These are phyloP conservation scores for Oryza rufipogon DNA, from an alignment of 176 grass and related monocot genomes.

Conservation along the genomic window DNA sequence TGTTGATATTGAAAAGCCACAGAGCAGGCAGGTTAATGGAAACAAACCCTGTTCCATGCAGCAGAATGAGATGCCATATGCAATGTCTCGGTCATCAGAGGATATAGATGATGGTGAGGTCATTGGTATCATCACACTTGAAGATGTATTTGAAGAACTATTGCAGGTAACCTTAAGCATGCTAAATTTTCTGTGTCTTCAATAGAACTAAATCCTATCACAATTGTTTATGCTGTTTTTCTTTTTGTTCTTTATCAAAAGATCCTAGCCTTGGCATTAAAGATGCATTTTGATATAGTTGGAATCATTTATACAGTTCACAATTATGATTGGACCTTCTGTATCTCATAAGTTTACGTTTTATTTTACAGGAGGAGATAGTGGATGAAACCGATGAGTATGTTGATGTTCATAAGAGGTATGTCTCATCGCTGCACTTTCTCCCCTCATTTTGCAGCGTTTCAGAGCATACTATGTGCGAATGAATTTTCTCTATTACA, in stretches of 20 bases:
- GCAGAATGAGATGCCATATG: slow-evolving; percentile 41
- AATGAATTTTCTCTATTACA: slow-evolving; percentile 43
- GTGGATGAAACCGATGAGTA: slow-evolving; percentile 99
- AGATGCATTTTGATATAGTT: slow-evolving; percentile 2
- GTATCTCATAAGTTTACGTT: slow-evolving; percentile 3
- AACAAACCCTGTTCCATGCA: slow-evolving; percentile 39
- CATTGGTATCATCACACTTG: slow-evolving; percentile 98
- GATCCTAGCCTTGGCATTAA: slow-evolving; percentile 1
- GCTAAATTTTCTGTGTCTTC: slow-evolving; percentile 35
- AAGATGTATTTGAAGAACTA: slow-evolving; percentile 99
- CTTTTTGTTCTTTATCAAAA: slow-evolving; percentile 7
- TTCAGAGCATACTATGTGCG: slow-evolving; percentile 21
- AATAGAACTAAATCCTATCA: slow-evolving; percentile 14
- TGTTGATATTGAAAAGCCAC: slow-evolving; percentile 72
- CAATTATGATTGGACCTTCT: slow-evolving; percentile 21
- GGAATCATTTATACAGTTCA: slow-evolving; percentile 4
- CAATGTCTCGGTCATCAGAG: slow-evolving; percentile 60
- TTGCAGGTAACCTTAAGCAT: slow-evolving; percentile 65
- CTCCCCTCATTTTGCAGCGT: slow-evolving; percentile 25
- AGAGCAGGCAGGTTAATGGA: slow-evolving; percentile 64
- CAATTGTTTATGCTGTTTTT: slow-evolving; percentile 1
- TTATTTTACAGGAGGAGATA: slow-evolving; percentile 86
- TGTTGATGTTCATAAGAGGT: slow-evolving; percentile 99
- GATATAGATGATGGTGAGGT: slow-evolving; percentile 99
- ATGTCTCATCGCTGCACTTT: slow-evolving; percentile 5